phyloP scores from a whole-genome alignment of 2,329 filamentous ascomycete species.

The Alternaria ventricosa region DNA sequence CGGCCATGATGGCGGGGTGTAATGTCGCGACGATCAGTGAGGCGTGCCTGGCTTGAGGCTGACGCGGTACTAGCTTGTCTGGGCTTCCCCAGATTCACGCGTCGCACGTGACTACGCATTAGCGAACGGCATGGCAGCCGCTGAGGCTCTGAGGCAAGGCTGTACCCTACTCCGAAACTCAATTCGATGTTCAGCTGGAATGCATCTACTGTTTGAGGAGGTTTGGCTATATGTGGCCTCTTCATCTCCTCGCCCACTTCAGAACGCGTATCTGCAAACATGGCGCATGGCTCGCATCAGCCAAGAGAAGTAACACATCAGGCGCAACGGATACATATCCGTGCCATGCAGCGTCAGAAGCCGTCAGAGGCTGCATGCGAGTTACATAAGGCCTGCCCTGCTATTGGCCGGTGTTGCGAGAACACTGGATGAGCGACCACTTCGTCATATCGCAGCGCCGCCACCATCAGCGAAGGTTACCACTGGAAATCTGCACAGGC shows the following conservation, averaged over 20 bases:
- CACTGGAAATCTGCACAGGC: background rate
- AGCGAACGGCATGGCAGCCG: background rate
- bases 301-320: constrained; percentile 7
- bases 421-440: background rate
- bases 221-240: background rate
- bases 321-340: constrained; percentile 24
- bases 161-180: background rate
- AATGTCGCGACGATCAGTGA: background rate
- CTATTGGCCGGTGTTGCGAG: constrained; percentile 17
- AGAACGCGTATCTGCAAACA: background rate
- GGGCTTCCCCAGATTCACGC: constrained; percentile 21
- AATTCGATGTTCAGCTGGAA: background rate
- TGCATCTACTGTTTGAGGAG: background rate
- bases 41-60: background rate
- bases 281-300: background rate
- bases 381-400: constrained; percentile 18
- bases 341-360: constrained; percentile 6
- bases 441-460: background rate
- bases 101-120: constrained; percentile 18
- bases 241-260: background rate
- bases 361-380: constrained; percentile 2
- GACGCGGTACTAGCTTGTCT: constrained; percentile 17
- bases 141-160: background rate
- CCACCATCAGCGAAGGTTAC: background rate
- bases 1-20: constrained; percentile 41